Conservation (phyloP, 345 rosid species). For the Acer yangbiense region DNA sequence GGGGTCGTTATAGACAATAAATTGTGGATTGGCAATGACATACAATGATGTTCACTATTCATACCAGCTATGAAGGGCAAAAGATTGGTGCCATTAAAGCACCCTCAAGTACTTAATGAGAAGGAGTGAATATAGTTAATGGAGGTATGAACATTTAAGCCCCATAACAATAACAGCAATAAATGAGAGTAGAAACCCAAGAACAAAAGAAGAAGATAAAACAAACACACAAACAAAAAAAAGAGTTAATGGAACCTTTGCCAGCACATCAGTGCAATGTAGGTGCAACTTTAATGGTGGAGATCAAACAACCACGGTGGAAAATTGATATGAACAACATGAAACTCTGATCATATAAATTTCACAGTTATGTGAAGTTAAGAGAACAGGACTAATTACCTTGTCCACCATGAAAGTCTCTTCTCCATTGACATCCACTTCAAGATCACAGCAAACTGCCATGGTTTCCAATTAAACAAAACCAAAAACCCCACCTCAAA, state of each 20-base stretch:
- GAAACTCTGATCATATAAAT: conserved; percentile 17
- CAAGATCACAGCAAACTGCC: conserved; percentile 81
- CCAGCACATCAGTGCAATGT: conserved; percentile 38
- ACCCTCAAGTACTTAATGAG: conserved; percentile 30
- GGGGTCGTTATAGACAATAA: conserved; percentile 44
- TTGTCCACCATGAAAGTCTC: conserved; percentile 77
- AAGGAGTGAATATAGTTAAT: conserved; percentile 36
- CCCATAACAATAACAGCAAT: conserved; percentile 31
- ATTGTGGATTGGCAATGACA: conserved; percentile 22
- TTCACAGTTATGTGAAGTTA: not conserved
- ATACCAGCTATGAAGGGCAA: conserved; percentile 34
- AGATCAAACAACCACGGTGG: conserved; percentile 2
- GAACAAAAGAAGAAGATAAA: conserved; percentile 1
- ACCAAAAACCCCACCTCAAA: conserved; percentile 32
- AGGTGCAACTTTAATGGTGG: conserved; percentile 39
- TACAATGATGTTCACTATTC: conserved; percentile 24
- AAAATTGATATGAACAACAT: conserved; percentile 11
- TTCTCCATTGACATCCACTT: conserved; percentile 93
- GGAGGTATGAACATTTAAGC: conserved; percentile 30
- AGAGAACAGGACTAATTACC: conserved; percentile 40
- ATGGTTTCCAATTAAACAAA: conserved; percentile 42
- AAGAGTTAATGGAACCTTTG: conserved; percentile 16
- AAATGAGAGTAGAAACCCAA: conserved; percentile 33
- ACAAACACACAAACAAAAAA: conserved; percentile 12
- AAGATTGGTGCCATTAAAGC: conserved; percentile 40